Evolutionary conservation across 768 basidiomycete genomes (phyloP), one percentile per base, ranked within the genome.

Genomic region (Agaricus sinodeliciosus): DNA sequence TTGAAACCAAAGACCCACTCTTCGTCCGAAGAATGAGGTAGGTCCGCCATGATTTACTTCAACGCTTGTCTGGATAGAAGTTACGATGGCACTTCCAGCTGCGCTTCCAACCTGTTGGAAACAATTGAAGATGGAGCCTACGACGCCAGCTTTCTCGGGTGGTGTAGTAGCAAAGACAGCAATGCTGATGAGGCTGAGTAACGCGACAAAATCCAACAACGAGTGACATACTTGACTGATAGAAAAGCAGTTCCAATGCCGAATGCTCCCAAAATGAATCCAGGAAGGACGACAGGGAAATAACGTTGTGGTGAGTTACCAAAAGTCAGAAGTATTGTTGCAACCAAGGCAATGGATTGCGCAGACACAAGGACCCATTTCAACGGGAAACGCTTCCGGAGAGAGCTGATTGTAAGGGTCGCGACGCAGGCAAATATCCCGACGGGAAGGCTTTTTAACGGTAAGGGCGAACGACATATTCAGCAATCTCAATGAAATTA

Each of bases 61-160:
- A 27, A 78, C 65, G 37, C 72, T 71, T 3, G 67, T 65, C 65
- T 76, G 61, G 58, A 80, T 77, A n/a, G 75, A 71, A 40, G 60
- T 70, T 31, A 77, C 68, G 16, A 67, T 68, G 7, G 79, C 72
- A 36, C 75, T 63, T 18, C 76, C 76, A 16, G 75, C 62, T 3
- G 79, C 78, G 4, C 69, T 70, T 34, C 76, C 76, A 54, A 77
- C 63, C 59, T 80, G 76, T 2, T 79, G 68, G 12, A 74, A 74
- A 16, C 70, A 68, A 54, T 78, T 78, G 65, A 76, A 77, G 40
- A 81, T 74, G 9, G 79, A 79, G 28, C 76, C 76, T 12, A 78
- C 69, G 2, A 71, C 75, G 37, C 79, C 79, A 3, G 76, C 68
- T 62, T 77, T 72, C 22, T 66, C 65, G 5, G 72, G 50, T 2